Conservation (phyloP, 805 yeast genomes). For the Starmera caribaea region DNA sequence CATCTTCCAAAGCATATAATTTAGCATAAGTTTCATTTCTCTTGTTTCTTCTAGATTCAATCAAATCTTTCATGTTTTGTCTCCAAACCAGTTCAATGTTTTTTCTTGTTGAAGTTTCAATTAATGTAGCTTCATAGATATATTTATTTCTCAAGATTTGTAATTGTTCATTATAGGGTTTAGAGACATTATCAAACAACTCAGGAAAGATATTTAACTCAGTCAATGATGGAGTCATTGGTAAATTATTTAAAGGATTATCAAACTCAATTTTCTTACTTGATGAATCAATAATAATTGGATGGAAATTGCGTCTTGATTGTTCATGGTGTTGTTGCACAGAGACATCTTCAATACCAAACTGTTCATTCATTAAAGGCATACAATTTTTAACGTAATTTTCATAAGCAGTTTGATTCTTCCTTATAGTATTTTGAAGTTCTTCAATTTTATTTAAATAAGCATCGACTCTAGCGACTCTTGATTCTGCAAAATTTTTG, state of each 20-base stretch:
- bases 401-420: constrained; percentile 11
- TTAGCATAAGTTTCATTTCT: constrained; percentile 1
- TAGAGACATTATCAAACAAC: constrained; percentile 9
- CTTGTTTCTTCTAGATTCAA: constrained; percentile 5
- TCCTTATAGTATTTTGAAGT: constrained; percentile 14
- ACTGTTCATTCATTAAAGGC: constrained; percentile 8
- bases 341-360: constrained; percentile 6
- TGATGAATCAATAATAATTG: background rate
- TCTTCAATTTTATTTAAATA: constrained; percentile 23
- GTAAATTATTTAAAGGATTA: constrained; percentile 9
- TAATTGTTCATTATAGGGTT: constrained; percentile 8
- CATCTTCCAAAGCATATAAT: constrained; percentile 6
- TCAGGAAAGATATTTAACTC: constrained; percentile 14
- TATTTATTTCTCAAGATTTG: constrained; percentile 7
- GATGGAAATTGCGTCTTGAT: constrained; percentile 1
- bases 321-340: background rate
- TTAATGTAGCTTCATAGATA: constrained; percentile 10
- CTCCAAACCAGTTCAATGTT: constrained; percentile 15
- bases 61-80: constrained; percentile 10
- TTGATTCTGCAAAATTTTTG: constrained; percentile 18
- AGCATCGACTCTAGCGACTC: constrained; percentile 23
- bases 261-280: background rate
- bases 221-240: constrained; percentile 7
- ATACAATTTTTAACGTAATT: constrained; percentile 8
- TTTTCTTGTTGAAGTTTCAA: constrained; percentile 9